Evolutionary conservation across 192 early-diverging fungal genomes (phyloP).

Genomic region (Jimgerdemannia flammicorona): DNA sequence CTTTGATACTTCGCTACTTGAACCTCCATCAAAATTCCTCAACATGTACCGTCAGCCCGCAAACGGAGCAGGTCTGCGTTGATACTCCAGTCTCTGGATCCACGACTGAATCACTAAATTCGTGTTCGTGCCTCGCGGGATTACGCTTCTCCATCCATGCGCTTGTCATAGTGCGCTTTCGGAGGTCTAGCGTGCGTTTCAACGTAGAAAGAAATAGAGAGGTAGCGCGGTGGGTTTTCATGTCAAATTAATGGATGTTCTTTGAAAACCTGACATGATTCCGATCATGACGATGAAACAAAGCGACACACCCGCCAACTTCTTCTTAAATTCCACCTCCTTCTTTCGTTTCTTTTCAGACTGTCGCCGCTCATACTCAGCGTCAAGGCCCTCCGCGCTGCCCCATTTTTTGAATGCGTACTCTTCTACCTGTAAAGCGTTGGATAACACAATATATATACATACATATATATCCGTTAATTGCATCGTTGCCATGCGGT

Average conservation of each 20-base stretch:
- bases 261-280: not conserved
- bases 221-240: too few species aligned
- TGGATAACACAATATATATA: too few species aligned
- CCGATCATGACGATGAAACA: not conserved
- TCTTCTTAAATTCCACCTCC: slow-evolving; percentile 79
- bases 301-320: slow-evolving; percentile 53
- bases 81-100: slow-evolving; percentile 45
- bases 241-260: too few species aligned
- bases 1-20: too few species aligned
- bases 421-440: slow-evolving; percentile 62
- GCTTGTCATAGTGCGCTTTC: slow-evolving; percentile 75
- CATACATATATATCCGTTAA: not conserved
- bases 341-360: slow-evolving; percentile 77
- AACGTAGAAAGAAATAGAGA: too few species aligned
- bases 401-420: slow-evolving; percentile 97
- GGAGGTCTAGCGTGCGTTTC: slow-evolving; percentile 46
- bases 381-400: slow-evolving; percentile 76
- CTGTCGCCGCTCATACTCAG: slow-evolving; percentile 79
- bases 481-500: not conserved
- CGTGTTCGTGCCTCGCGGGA: slow-evolving; percentile 68
- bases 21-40: slow-evolving; percentile 53
- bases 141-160: slow-evolving; percentile 60
- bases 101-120: slow-evolving; percentile 52
- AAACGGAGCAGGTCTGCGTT: slow-evolving; percentile 58
- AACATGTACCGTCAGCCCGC: slow-evolving; percentile 65